Base-by-base conservation (phyloP, 2,329 filamentous ascomycete species). In the Penicillium nordicum region DNA sequence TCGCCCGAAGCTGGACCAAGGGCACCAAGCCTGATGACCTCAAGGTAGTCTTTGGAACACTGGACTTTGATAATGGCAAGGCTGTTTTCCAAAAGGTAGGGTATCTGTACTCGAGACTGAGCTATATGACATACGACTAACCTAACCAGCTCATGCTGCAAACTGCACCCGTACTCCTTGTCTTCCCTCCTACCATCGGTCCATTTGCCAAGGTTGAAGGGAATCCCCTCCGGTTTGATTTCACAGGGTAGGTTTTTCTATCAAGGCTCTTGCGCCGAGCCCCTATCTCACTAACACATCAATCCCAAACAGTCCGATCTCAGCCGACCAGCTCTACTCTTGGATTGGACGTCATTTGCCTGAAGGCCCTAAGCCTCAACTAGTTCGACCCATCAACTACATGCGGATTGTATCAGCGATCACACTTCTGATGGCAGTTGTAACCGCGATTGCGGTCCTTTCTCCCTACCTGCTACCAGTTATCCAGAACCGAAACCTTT, bases 351-450 rank as follows among this genome's bases (percentile, higher is more conserved):
- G 89, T 62, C 85, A 96, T 66, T 83, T 96, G 25, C 85, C 89
- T n/a, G 85, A 86, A 58, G 83, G 88, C 53, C 88, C 89, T 49
- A 88, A 91, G 67, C 93, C 92, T 18, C 65, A 81, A n/a, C 78
- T 99, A 68, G 80, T 84, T 68, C 88, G 93, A 37, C 94, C 94
- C 1, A 82, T 97, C 76, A 95, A 99, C 79, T 97, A 89, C 77
- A 75, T 89, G 66, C 87, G 88, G 63, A 88, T 91, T 74, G 79
- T 88, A 55, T 83, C 86, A 9, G 80, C 83, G 23, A 82, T 85
- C 38, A 89, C 88, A 6, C 80, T 87, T n/a, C 57, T 89, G 1
- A 79, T 96, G 14, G 92, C 89, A 45, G 72, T 80, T 10, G 73
- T 88, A 43, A 93, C 91, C 1, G 81, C 88, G 50, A 67, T 87